phyloP scores from a whole-genome alignment of 2,329 filamentous ascomycete species.

The Fusarium sp. region DNA sequence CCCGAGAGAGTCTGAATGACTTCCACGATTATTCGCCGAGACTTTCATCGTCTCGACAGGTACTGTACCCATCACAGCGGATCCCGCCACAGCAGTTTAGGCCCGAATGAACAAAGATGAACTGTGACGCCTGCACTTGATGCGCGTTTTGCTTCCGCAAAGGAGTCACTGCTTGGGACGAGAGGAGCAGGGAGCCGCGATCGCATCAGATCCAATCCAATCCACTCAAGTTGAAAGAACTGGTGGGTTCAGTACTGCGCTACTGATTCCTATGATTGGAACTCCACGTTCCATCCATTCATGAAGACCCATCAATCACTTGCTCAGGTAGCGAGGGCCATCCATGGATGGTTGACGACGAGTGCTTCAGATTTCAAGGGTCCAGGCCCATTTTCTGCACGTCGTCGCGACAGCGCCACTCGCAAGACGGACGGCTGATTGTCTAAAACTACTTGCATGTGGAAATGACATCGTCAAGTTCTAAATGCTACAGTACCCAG shows the following conservation, averaged over 20 bases:
- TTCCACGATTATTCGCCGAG: slow-evolving; percentile 34
- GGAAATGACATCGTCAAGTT: background rate
- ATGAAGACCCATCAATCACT: slow-evolving; percentile 7
- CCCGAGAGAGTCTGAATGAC: slow-evolving; percentile 24
- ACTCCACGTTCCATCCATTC: slow-evolving; percentile 11
- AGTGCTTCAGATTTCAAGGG: slow-evolving; percentile 38
- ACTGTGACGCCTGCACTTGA: slow-evolving; percentile 13
- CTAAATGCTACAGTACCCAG: background rate
- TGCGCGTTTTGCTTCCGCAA: slow-evolving; percentile 30
- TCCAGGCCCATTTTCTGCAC: slow-evolving; percentile 26
- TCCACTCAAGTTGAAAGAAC: slow-evolving; percentile 5
- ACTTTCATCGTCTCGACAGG: slow-evolving; percentile 28
- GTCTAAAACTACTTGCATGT: background rate
- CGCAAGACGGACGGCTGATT: background rate
- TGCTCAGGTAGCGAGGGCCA: slow-evolving; percentile 1
- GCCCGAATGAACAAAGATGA: slow-evolving; percentile 40
- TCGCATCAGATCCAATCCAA: slow-evolving; percentile 10
- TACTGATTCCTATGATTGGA: slow-evolving; percentile 25
- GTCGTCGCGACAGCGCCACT: slow-evolving; percentile 5
- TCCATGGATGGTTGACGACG: slow-evolving; percentile 8
- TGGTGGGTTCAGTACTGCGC: slow-evolving; percentile 11
- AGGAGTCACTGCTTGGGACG: slow-evolving; percentile 24
- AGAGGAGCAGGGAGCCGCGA: slow-evolving; percentile 5
- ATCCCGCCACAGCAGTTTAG: slow-evolving; percentile 39
- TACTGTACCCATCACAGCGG: slow-evolving; percentile 36